phyloP scores from a whole-genome alignment of 306 rosid species.

The Medicago arabica region DNA sequence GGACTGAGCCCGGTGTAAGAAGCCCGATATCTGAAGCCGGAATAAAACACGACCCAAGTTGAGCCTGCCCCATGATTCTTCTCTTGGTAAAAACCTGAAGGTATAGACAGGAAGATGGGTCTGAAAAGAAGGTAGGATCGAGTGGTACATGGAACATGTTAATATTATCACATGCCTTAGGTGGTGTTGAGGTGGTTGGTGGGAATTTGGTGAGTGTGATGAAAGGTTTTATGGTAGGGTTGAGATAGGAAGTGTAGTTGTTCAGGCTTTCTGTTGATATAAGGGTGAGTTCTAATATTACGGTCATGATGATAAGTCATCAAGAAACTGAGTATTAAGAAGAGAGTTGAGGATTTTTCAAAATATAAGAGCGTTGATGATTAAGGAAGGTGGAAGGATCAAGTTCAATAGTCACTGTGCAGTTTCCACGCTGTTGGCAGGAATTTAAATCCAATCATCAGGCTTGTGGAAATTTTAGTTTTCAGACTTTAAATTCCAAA shows the following conservation, averaged over 20 bases:
- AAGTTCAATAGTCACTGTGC: conserved; percentile 3
- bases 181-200: conserved; percentile 19
- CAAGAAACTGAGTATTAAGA: background rate
- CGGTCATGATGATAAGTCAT: conserved; percentile 8
- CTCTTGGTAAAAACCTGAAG: conserved; percentile 59
- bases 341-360: background rate
- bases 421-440: conserved; percentile 24
- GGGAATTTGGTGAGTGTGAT: conserved; percentile 54
- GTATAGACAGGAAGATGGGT: conserved; percentile 46
- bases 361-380: conserved; percentile 3
- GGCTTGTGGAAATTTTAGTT: conserved; percentile 30
- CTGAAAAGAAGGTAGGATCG: conserved; percentile 54
- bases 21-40: conserved; percentile 58
- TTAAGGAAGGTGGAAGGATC: background rate
- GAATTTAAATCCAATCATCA: conserved; percentile 21
- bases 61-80: conserved; percentile 55
- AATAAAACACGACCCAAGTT: conserved; percentile 62
- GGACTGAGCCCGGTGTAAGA: conserved; percentile 44
- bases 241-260: conserved; percentile 25
- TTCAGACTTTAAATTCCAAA: background rate
- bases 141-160: conserved; percentile 56
- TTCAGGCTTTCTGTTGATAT: conserved; percentile 58
- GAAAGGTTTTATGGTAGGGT: conserved; percentile 52
- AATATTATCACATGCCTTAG: conserved; percentile 34
- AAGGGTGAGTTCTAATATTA: conserved; percentile 52